Conservation (phyloP, 2,329 filamentous ascomycete genomes). For the Ceratocystis alfenasii region DNA sequence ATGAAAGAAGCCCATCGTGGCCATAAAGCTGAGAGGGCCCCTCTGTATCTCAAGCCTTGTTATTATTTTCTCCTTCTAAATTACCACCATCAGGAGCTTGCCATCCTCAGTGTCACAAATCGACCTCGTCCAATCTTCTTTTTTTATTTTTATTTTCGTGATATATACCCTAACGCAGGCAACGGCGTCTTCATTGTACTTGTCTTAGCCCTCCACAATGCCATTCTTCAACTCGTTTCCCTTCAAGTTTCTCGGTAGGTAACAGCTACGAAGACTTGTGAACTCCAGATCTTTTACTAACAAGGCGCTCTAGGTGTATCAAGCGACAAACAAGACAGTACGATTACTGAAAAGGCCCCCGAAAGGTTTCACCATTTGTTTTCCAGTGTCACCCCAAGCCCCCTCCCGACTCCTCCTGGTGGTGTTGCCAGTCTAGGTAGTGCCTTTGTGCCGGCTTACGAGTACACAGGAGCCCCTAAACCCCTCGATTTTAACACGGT, state of each 20-base stretch:
- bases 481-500: background rate
- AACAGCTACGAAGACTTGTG: too few species aligned
- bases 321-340: background rate
- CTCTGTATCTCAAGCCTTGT: background rate
- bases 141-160: background rate
- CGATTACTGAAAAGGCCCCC: background rate
- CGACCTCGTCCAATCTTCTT: background rate
- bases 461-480: slow-evolving; percentile 9
- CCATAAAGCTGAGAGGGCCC: background rate
- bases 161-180: background rate
- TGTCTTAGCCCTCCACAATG: background rate
- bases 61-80: background rate
- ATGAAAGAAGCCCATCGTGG: background rate
- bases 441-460: slow-evolving; percentile 13
- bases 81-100: background rate
- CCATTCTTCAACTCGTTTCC: background rate
- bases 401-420: background rate
- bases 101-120: background rate
- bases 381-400: background rate
- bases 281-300: background rate
- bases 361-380: background rate
- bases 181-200: background rate
- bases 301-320: background rate
- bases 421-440: background rate
- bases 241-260: background rate